phyloP scores from a whole-genome alignment of 257 asterid genomes.

The Prunella vulgaris region DNA sequence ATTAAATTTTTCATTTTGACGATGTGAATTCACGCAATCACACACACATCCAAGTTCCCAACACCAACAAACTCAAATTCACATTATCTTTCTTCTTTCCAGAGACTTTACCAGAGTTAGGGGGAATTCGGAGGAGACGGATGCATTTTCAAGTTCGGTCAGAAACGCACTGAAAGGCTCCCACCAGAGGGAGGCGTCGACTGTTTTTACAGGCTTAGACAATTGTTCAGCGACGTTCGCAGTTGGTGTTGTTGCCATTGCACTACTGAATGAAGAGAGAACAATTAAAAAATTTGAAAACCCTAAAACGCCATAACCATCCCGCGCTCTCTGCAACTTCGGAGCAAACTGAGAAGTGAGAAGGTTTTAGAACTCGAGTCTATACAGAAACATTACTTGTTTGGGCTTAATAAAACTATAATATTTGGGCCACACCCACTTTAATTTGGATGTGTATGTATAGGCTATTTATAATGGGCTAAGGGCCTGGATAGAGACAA shows the following conservation, averaged over 20 bases:
- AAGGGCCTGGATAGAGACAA: too few species aligned
- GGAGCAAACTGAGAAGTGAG: conserved; percentile 5
- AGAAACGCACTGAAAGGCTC: conserved; percentile 68
- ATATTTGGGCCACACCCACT: not conserved
- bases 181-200: conserved; percentile 92
- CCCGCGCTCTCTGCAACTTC: conserved; percentile 33
- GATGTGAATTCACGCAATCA: not conserved
- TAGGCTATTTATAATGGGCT: too few species aligned
- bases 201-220: conserved; percentile 25
- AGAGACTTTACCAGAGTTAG: conserved; percentile 43
- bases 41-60: not conserved
- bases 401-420: not conserved
- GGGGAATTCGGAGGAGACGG: conserved; percentile 51
- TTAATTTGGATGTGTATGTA: too few species aligned
- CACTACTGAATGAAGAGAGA: not conserved
- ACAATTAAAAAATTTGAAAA: conserved; percentile 11
- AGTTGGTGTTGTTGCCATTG: conserved; percentile 47
- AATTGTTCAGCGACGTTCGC: conserved; percentile 30
- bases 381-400: not conserved
- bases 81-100: not conserved
- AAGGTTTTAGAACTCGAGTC: conserved; percentile 17
- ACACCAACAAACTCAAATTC: not conserved
- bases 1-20: not conserved
- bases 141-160: conserved; percentile 63
- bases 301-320: conserved; percentile 28